Evolutionary conservation across 2,329 filamentous ascomycete species (phyloP).

Genomic region (Cladosporium sphaerospermum): DNA sequence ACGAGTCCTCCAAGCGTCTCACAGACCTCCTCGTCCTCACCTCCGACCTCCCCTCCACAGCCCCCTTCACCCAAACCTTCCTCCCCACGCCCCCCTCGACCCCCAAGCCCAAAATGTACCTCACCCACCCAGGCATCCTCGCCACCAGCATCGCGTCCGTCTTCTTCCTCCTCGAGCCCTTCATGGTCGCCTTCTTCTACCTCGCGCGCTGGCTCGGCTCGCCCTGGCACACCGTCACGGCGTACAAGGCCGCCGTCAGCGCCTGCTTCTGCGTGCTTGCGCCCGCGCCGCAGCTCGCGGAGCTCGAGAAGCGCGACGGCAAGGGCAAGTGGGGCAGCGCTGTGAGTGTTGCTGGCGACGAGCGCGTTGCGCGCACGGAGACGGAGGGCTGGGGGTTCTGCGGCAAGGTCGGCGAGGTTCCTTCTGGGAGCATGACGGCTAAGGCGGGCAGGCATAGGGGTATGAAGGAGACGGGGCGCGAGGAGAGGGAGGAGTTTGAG

Average conservation of each 20-base stretch:
- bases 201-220: slow-evolving; percentile 73
- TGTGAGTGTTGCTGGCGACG: slow-evolving; percentile 52
- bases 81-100: slow-evolving; percentile 35
- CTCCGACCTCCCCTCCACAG: slow-evolving; percentile 57
- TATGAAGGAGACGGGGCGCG: slow-evolving; percentile 53
- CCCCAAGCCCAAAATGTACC: slow-evolving; percentile 58
- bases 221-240: slow-evolving; percentile 76
- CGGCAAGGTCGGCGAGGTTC: slow-evolving; percentile 48
- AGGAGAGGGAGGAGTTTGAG: slow-evolving; percentile 65
- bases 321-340: slow-evolving; percentile 80
- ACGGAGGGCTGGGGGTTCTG: slow-evolving; percentile 76
- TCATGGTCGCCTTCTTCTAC: slow-evolving; percentile 63
- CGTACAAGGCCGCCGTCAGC: slow-evolving; percentile 70
- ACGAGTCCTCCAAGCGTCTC: slow-evolving; percentile 82
- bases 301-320: slow-evolving; percentile 43
- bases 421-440: slow-evolving; percentile 35
- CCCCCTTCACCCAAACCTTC: slow-evolving; percentile 52
- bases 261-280: slow-evolving; percentile 73
- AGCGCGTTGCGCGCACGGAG: slow-evolving; percentile 68
- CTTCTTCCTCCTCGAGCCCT: slow-evolving; percentile 59
- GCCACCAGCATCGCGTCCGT: slow-evolving; percentile 76
- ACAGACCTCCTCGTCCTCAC: slow-evolving; percentile 80
- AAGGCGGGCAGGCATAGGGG: slow-evolving; percentile 53
- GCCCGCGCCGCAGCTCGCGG: slow-evolving; percentile 56
- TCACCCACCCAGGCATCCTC: slow-evolving; percentile 82